phyloP scores from a whole-genome alignment of 2,329 filamentous ascomycete genomes.

The Dactylonectria macrodidyma region DNA sequence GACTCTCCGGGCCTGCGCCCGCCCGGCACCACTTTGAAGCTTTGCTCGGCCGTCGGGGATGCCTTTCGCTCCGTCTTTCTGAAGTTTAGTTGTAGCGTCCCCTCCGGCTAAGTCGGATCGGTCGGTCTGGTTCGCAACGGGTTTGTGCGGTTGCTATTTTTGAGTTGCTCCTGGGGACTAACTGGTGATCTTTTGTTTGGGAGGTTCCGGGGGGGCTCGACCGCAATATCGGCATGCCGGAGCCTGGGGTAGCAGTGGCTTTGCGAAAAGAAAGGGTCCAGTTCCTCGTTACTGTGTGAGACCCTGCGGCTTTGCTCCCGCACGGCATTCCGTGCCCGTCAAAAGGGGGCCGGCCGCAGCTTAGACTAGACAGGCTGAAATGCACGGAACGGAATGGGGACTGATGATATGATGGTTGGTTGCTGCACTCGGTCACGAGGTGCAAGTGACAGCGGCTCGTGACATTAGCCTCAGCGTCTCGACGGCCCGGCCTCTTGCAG shows the following conservation, averaged over 20 bases:
- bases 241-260: background rate
- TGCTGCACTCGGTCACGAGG: constrained; percentile 12
- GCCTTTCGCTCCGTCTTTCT: background rate
- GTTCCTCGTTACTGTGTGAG: background rate
- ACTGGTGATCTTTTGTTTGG: background rate
- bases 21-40: background rate
- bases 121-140: constrained; percentile 22
- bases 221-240: background rate
- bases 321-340: background rate
- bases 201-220: background rate
- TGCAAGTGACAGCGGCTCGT: background rate
- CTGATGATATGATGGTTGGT: background rate
- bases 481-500: constrained; percentile 13
- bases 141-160: constrained; percentile 13
- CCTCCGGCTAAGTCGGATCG: constrained; percentile 25
- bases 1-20: background rate
- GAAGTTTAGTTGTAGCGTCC: background rate
- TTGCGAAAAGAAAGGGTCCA: background rate
- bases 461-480: background rate
- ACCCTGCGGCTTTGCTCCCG: background rate
- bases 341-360: background rate
- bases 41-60: background rate
- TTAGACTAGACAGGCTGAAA: constrained; percentile 1
- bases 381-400: background rate
- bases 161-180: background rate